Conservation (phyloP, 345 rosid species). For the Gossypium longicalyx region DNA sequence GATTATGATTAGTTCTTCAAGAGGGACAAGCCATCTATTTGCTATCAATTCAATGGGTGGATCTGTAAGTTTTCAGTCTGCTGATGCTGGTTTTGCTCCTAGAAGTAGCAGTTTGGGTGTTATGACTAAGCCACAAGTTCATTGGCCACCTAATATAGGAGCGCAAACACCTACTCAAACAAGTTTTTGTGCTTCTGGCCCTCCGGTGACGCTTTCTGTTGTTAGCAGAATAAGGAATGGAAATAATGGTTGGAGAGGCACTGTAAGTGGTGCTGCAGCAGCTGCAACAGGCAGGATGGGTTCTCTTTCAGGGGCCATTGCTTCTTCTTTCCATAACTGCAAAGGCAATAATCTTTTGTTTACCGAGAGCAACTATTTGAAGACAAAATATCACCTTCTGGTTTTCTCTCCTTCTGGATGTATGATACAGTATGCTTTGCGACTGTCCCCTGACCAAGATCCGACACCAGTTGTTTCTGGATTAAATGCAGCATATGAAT, state of each 20-base stretch:
- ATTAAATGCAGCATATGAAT: slow-evolving; percentile 38
- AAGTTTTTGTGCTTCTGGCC: slow-evolving; percentile 40
- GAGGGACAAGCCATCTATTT: slow-evolving; percentile 94
- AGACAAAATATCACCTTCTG: slow-evolving; percentile 55
- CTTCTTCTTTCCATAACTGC: slow-evolving; percentile 68
- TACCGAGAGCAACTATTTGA: slow-evolving; percentile 29
- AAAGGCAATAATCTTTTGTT: slow-evolving; percentile 37
- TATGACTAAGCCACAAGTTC: slow-evolving; percentile 33
- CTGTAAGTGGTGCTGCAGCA: slow-evolving; percentile 73
- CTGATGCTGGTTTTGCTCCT: slow-evolving; percentile 28
- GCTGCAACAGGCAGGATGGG: slow-evolving; percentile 80
- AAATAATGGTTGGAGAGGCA: slow-evolving; percentile 72
- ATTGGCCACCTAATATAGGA: slow-evolving; percentile 35
- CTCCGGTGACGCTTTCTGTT: slow-evolving; percentile 68
- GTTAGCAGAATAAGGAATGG: slow-evolving; percentile 81
- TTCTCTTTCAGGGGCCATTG: slow-evolving; percentile 63
- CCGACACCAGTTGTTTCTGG: slow-evolving; percentile 28
- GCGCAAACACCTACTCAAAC: slow-evolving; percentile 30
- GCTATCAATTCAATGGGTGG: slow-evolving; percentile 69
- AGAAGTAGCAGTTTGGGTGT: slow-evolving; percentile 30
- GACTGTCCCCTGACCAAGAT: slow-evolving; percentile 36
- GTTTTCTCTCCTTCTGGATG: slow-evolving; percentile 80
- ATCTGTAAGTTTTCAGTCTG: slow-evolving; percentile 35
- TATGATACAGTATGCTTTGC: slow-evolving; percentile 73
- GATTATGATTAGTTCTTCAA: slow-evolving; percentile 89